Evolutionary conservation across 352 stramenopile species (phyloP).

Genomic region (Pilasporangium apinafurcum): DNA sequence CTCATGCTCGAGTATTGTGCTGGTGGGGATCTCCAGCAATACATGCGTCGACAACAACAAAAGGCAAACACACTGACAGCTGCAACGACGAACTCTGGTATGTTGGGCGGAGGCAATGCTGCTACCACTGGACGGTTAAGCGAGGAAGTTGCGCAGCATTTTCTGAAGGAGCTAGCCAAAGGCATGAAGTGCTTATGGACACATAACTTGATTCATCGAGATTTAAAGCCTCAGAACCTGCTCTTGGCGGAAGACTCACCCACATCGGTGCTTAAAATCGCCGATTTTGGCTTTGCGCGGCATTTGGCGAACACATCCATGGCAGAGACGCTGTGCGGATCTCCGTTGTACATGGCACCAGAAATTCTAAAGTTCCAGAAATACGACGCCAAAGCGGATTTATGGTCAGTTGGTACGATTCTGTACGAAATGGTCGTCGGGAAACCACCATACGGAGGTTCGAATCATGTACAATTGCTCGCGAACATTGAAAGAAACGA

Average conservation of each 20-base stretch:
- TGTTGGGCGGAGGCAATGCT: neutral
- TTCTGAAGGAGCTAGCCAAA: conserved; percentile 55
- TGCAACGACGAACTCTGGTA: neutral
- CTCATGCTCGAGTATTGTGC: conserved; percentile 96
- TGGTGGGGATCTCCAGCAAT: conserved; percentile 93
- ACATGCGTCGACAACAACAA: conserved; percentile 76
- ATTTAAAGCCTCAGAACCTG: conserved; percentile 96
- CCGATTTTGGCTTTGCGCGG: conserved; percentile 96
- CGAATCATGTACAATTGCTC: conserved; percentile 93
- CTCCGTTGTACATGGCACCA: conserved; percentile 96
- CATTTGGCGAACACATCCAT: conserved; percentile 89
- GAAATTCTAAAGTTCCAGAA: conserved; percentile 94
- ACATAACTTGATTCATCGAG: conserved; percentile 82
- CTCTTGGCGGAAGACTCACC: conserved; percentile 75
- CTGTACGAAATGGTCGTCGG: conserved; percentile 95
- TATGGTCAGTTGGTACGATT: conserved; percentile 95
- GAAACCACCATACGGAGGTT: conserved; percentile 89
- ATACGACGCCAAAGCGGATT: conserved; percentile 96
- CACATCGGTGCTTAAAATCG: conserved; percentile 63
- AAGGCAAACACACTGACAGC: neutral
- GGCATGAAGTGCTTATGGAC: conserved; percentile 72
- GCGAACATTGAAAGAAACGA: conserved; percentile 91
- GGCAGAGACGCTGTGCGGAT: conserved; percentile 95
- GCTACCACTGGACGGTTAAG: conserved; percentile 1
- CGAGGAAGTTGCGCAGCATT: conserved; percentile 50